A percentile compares a stretch with the other conserved stretches of the same genome.
Evolutionary conservation across 441 rosid species (phyloP).

Genomic region (Gossypium lobatum): DNA sequence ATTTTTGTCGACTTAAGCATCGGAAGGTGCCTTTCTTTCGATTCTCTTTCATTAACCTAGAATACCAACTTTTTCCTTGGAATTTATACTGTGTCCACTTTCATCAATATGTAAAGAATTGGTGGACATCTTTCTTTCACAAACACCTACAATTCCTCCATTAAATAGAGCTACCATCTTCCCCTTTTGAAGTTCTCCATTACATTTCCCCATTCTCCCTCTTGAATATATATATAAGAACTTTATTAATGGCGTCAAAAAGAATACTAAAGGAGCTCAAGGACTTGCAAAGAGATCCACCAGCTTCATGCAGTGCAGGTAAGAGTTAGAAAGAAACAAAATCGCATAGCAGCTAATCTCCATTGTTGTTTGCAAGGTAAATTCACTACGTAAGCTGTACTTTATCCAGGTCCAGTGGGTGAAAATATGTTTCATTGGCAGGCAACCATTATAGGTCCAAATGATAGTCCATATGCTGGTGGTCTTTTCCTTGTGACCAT

Average conservation of each 20-base stretch:
- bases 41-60: neutral
- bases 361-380: too few relatives aligned
- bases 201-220: conserved; percentile 7
- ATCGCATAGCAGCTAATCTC: neutral
- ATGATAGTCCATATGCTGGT: conserved; percentile 50
- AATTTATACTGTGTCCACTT: conserved; percentile 49
- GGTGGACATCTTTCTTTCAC: conserved; percentile 21
- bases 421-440: conserved; percentile 24
- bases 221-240: neutral
- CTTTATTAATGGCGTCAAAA: conserved; percentile 39
- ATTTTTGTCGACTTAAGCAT: neutral
- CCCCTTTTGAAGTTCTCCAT: conserved; percentile 6
- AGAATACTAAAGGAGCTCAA: conserved; percentile 54
- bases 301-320: conserved; percentile 70
- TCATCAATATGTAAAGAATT: conserved; percentile 28
- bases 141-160: conserved; percentile 22
- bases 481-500: conserved; percentile 55
- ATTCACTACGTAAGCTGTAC: too few relatives aligned
- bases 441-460: conserved; percentile 59
- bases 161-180: conserved; percentile 32
- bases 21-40: neutral
- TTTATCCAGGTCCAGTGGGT: too few relatives aligned
- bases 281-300: conserved; percentile 66
- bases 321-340: conserved; percentile 2
- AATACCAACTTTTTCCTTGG: conserved; percentile 22